Evolutionary conservation across 2,329 filamentous ascomycete species (phyloP).

Genomic region (Westerdykella aurantiaca): DNA sequence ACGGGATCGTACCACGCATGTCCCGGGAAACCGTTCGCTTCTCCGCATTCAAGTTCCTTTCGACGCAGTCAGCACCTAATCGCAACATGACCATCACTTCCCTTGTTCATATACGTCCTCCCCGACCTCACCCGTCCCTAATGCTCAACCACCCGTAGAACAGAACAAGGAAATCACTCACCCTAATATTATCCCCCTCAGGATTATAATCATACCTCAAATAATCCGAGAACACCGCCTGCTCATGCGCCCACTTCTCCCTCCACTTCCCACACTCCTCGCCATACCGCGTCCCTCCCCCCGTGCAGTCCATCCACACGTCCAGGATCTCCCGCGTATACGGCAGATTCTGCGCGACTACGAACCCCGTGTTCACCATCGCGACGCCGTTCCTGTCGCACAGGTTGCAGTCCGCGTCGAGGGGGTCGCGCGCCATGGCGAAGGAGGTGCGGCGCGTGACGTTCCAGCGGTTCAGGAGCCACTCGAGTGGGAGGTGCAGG

Average conservation of each 20-base stretch:
- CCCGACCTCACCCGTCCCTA: conserved; percentile 2
- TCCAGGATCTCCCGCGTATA: conserved; percentile 23
- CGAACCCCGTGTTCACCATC: conserved; percentile 38
- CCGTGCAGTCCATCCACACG: conserved; percentile 28
- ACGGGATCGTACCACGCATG: conserved; percentile 10
- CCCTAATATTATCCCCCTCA: conserved; percentile 20
- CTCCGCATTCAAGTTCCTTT: conserved; percentile 20
- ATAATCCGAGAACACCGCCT: conserved; percentile 31
- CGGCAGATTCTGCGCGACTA: conserved; percentile 32
- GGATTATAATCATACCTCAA: conserved; percentile 30
- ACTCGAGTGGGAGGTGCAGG: conserved; percentile 44
- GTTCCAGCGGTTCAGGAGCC: conserved; percentile 46
- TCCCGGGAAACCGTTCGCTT: conserved; percentile 30
- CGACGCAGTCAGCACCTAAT: too few species aligned
- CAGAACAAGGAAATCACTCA: conserved; percentile 4
- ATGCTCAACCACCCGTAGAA: conserved; percentile 4
- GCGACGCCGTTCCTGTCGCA: conserved; percentile 32
- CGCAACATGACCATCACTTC: too few species aligned
- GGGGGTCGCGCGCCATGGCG: conserved; percentile 39
- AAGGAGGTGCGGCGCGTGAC: conserved; percentile 38
- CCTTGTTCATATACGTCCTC: too few species aligned
- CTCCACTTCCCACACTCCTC: conserved; percentile 23
- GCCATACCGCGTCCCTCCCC: conserved; percentile 15
- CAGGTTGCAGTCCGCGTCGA: conserved; percentile 22
- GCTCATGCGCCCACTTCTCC: conserved; percentile 26